Conservation (phyloP, 352 stramenopile species). For the Pythium periplocum region DNA sequence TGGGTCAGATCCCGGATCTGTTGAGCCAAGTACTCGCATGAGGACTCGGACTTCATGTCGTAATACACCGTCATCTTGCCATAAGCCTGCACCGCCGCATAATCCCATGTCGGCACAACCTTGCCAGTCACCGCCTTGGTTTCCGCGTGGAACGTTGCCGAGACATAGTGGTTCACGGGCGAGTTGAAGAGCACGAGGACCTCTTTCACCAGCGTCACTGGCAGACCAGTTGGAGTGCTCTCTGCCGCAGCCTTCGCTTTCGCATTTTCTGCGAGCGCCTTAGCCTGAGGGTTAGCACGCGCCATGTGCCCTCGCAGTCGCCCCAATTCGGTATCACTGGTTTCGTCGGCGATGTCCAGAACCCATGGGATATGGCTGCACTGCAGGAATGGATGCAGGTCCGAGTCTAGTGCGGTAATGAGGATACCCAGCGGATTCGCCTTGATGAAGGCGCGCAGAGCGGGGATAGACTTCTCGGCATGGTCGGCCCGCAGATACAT, state of each 20-base stretch:
- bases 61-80: constrained; percentile 12
- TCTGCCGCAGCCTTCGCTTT: neutral
- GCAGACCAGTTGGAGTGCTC: neutral
- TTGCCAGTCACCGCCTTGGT: constrained; percentile 18
- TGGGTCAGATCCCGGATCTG: constrained; percentile 14
- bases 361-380: constrained; percentile 21
- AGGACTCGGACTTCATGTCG: constrained; percentile 6
- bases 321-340: constrained; percentile 13
- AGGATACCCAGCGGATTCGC: constrained; percentile 17
- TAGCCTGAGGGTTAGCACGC: constrained; percentile 15
- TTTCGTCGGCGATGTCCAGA: constrained; percentile 11
- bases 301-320: constrained; percentile 16
- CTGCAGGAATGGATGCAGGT: constrained; percentile 11
- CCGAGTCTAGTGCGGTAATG: constrained; percentile 16
- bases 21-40: constrained; percentile 7
- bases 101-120: constrained; percentile 24
- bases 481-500: constrained; percentile 19
- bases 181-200: constrained; percentile 18
- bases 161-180: constrained; percentile 16
- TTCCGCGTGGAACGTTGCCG: constrained; percentile 11
- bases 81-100: constrained; percentile 16
- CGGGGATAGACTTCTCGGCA: constrained; percentile 12
- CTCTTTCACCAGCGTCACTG: constrained; percentile 8
- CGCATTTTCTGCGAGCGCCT: constrained; percentile 7
- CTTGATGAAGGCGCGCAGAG: constrained; percentile 19